A percentile compares a stretch with the other conserved stretches of the same genome.
Conservation (phyloP, 176 grass and related monocot genomes). For the Musa itinerans region DNA sequence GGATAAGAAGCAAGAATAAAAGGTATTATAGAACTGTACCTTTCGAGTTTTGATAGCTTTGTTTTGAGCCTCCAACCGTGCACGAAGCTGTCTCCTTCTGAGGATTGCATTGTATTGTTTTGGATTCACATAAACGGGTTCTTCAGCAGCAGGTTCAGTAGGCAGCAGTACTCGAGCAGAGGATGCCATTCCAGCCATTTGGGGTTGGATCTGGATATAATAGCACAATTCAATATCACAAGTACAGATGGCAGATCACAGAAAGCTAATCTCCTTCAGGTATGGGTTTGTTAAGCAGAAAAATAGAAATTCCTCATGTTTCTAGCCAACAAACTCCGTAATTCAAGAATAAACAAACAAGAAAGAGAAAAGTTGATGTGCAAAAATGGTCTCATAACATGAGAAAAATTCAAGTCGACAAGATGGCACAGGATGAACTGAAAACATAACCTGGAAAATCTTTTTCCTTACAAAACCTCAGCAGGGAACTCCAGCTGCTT, state of each 20-base stretch:
- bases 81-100: constrained; percentile 75
- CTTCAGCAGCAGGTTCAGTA: constrained; percentile 64
- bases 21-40: constrained; percentile 30
- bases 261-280: not conserved
- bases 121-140: constrained; percentile 89
- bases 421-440: not conserved
- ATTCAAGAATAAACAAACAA: not conserved
- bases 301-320: not conserved
- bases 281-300: not conserved
- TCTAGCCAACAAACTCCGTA: not conserved
- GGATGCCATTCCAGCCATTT: constrained; percentile 48
- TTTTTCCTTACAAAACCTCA: not conserved
- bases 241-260: not conserved
- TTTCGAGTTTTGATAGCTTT: constrained; percentile 81
- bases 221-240: not conserved
- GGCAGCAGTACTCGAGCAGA: constrained; percentile 63
- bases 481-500: not conserved
- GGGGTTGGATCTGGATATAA: constrained; percentile 52
- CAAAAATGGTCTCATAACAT: not conserved
- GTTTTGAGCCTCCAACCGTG: constrained; percentile 90
- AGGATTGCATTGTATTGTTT: constrained; percentile 95
- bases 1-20: not conserved
- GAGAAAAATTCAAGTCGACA: not conserved
- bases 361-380: not conserved
- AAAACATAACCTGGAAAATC: not conserved